Conservation (phyloP, 2,329 filamentous ascomycete species). For the Colletotrichum eremochloae region DNA sequence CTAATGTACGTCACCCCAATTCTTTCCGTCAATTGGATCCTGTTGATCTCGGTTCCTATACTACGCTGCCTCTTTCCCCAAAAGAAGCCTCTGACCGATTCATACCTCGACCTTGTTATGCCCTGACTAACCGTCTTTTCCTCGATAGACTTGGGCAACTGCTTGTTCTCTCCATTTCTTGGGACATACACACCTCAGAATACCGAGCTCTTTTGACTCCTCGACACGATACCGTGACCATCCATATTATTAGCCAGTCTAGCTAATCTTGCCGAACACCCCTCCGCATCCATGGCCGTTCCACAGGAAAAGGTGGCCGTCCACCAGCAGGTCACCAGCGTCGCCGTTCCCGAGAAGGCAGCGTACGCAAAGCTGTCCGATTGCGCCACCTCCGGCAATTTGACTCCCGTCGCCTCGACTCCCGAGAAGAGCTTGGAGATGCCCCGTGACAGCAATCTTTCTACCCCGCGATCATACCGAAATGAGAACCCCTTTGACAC, state of each 20-base stretch:
- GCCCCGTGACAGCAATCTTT: conserved; percentile 54
- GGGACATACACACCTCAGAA: conserved; percentile 3
- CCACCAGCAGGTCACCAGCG: conserved; percentile 23
- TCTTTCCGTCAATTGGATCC: conserved; percentile 10
- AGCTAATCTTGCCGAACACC: background rate
- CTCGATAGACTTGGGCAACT: conserved; percentile 29
- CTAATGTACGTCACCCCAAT: conserved; percentile 31
- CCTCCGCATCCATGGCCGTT: conserved; percentile 24
- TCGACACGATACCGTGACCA: conserved; percentile 1
- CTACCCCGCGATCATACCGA: conserved; percentile 59
- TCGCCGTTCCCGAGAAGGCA: conserved; percentile 37
- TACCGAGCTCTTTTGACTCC: conserved; percentile 1
- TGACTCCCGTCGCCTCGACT: conserved; percentile 38
- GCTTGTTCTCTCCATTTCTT: conserved; percentile 10
- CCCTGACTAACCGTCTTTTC: conserved; percentile 31
- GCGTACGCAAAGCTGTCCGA: conserved; percentile 31
- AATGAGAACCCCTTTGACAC: conserved; percentile 68
- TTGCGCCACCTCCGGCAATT: conserved; percentile 13
- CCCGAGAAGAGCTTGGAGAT: conserved; percentile 48
- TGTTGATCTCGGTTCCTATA: conserved; percentile 26
- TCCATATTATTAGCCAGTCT: conserved; percentile 23
- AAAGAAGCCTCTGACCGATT: conserved; percentile 14
- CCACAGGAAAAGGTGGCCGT: conserved; percentile 32
- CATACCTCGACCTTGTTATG: conserved; percentile 28
- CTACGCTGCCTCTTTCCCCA: conserved; percentile 10